Percentiles rank a stretch among this genome's conserved stretches.
Conservation (phyloP, 305 asterid species). For the Fraxinus dipetala region DNA sequence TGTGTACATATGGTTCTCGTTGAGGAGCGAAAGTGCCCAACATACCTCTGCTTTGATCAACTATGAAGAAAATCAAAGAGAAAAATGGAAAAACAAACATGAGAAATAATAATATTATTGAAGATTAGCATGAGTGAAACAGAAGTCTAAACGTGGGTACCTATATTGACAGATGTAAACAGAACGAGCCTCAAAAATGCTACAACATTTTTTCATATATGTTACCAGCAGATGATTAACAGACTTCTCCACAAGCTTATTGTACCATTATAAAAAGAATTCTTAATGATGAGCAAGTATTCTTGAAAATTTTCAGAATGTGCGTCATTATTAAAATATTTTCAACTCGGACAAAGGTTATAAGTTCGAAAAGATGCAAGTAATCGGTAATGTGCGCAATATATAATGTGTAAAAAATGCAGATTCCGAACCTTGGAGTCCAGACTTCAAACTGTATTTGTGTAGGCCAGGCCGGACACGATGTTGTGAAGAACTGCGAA, state of each 20-base stretch:
- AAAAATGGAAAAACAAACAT: not conserved
- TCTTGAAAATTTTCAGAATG: not conserved
- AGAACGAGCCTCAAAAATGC: not conserved
- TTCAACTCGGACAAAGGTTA: not conserved
- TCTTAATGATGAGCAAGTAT: not conserved
- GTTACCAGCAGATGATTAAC: not conserved
- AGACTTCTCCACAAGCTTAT: not conserved
- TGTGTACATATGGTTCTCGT: slow-evolving; percentile 47
- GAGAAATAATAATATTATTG: not conserved
- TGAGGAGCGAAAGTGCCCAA: slow-evolving; percentile 81
- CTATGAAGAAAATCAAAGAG: slow-evolving; percentile 33
- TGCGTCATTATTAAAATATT: not conserved
- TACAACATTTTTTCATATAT: not conserved
- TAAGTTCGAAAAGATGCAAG: not conserved
- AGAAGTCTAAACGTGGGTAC: not conserved
- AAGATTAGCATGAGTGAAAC: not conserved
- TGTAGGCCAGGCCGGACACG: slow-evolving; percentile 69
- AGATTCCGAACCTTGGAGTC: slow-evolving; percentile 57
- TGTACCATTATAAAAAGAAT: not conserved
- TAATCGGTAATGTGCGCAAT: not conserved
- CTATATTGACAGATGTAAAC: not conserved
- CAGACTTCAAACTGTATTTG: slow-evolving; percentile 68
- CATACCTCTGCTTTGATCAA: slow-evolving; percentile 72
- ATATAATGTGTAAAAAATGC: not conserved
- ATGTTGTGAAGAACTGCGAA: slow-evolving; percentile 77